A percentile compares a stretch with the other conserved stretches of the same genome.
phyloP scores from a whole-genome alignment of 2,329 filamentous ascomycete species.

The Berkeleyomyces basicola region DNA sequence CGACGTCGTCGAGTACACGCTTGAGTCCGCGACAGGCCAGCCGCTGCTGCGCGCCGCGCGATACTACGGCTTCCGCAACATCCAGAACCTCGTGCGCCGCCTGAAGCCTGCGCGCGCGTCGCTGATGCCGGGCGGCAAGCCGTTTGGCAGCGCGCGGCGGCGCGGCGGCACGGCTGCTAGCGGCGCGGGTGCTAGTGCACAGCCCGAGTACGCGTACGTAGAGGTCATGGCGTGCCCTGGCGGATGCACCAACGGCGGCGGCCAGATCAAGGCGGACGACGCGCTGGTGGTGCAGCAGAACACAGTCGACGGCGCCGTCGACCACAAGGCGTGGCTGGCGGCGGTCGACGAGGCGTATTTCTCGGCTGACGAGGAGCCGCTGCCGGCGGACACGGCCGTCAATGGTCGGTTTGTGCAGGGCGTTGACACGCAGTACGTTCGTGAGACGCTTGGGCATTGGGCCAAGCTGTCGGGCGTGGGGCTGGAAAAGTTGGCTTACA shows the following conservation, averaged over 20 bases:
- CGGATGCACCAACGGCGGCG: constrained; percentile 95
- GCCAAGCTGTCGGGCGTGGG: constrained; percentile 51
- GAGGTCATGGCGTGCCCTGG: constrained; percentile 99
- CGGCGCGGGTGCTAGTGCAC: constrained; percentile 14
- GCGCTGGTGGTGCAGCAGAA: constrained; percentile 39
- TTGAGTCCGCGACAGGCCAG: constrained; percentile 36
- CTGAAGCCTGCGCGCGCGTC: constrained; percentile 67
- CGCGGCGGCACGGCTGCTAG: constrained; percentile 27
- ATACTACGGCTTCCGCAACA: constrained; percentile 96
- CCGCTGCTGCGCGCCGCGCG: constrained; percentile 64
- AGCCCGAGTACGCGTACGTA: constrained; percentile 66
- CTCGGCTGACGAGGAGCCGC: constrained; percentile 45
- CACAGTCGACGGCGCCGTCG: constrained; percentile 39
- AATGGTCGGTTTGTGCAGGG: constrained; percentile 37
- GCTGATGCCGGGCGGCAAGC: constrained; percentile 61
- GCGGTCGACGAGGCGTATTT: constrained; percentile 83
- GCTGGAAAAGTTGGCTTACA: constrained; percentile 58
- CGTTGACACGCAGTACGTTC: constrained; percentile 49
- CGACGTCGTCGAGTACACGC: constrained; percentile 74
- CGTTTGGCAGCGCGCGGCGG: constrained; percentile 38
- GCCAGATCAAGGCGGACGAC: constrained; percentile 84
- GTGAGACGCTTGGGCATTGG: constrained; percentile 62
- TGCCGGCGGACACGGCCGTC: constrained; percentile 19
- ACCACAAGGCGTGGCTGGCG: constrained; percentile 74
- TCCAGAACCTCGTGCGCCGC: constrained; percentile 89